These are phyloP conservation scores for Phaeoacremonium minimum DNA, from an alignment of 2,329 filamentous ascomycete genomes.

Conservation along the genomic window DNA sequence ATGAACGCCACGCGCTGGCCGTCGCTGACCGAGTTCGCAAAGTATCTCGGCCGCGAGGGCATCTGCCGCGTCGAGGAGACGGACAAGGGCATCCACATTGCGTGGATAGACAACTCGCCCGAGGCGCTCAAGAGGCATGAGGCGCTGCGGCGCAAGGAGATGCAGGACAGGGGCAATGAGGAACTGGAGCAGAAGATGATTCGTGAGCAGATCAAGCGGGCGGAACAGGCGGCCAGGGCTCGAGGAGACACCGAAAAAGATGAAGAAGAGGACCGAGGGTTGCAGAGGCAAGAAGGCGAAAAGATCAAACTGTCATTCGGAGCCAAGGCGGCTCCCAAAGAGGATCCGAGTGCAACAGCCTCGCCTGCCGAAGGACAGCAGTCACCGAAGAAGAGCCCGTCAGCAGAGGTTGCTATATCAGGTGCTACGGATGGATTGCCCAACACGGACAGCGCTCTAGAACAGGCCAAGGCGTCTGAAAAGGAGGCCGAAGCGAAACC, in stretches of 20 bases:
- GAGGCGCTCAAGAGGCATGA: slow-evolving; percentile 79
- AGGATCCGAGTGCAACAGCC: slow-evolving; percentile 5
- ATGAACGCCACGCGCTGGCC: slow-evolving; percentile 93
- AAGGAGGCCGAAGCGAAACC: slow-evolving; percentile 22
- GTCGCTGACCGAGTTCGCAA: slow-evolving; percentile 84
- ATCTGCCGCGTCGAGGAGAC: slow-evolving; percentile 88
- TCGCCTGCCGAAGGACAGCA: slow-evolving; percentile 11
- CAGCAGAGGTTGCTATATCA: neutral
- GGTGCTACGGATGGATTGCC: slow-evolving; percentile 5
- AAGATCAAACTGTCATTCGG: slow-evolving; percentile 72
- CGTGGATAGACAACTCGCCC: slow-evolving; percentile 89
- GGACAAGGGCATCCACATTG: slow-evolving; percentile 77
- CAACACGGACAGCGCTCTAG: slow-evolving; percentile 3
- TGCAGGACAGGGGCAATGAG: slow-evolving; percentile 86
- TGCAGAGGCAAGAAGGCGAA: slow-evolving; percentile 65
- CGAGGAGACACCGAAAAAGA: slow-evolving; percentile 33
- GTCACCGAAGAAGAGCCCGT: slow-evolving; percentile 12
- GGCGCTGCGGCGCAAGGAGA: slow-evolving; percentile 76
- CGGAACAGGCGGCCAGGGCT: slow-evolving; percentile 54
- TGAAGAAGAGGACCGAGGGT: slow-evolving; percentile 35
- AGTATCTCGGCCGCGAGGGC: slow-evolving; percentile 78
- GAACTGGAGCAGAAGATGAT: slow-evolving; percentile 82
- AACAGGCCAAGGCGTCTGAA: slow-evolving; percentile 7
- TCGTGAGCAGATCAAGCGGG: slow-evolving; percentile 76
- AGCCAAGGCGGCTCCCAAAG: slow-evolving; percentile 23